These are phyloP conservation scores for Coelastrella sp. DNA, from an alignment of 139 green algal species.

Conservation along the genomic window DNA sequence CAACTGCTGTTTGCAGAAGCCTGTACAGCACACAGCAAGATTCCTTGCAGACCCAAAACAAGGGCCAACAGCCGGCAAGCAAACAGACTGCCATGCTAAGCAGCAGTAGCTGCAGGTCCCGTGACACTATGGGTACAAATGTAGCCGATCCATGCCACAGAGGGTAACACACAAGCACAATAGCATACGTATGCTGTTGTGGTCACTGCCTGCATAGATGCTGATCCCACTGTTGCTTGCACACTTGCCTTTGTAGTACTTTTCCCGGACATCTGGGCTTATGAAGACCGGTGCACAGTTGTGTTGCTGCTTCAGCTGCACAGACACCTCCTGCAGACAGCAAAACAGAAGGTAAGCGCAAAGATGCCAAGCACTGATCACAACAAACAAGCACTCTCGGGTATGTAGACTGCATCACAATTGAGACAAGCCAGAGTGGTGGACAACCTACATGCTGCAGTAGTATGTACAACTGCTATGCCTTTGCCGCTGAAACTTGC, in stretches of 20 bases:
- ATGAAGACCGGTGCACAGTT: constrained; percentile 95
- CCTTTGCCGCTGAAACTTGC: neutral
- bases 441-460: neutral
- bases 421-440: too few species aligned
- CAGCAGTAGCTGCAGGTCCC: too few species aligned
- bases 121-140: too few species aligned
- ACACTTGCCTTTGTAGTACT: constrained; percentile 90
- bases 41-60: too few species aligned
- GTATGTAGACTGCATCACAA: too few species aligned
- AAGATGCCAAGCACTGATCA: neutral
- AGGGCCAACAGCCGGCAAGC: neutral
- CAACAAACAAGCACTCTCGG: too few species aligned
- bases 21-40: constrained; percentile 53
- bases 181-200: too few species aligned
- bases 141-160: too few species aligned
- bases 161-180: too few species aligned
- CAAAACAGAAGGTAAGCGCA: neutral
- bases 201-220: too few species aligned
- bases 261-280: constrained; percentile 83
- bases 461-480: too few species aligned
- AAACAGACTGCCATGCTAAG: too few species aligned
- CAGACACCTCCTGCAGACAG: constrained; percentile 68
- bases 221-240: neutral
- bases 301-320: constrained; percentile 80
- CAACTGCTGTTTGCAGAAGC: constrained; percentile 98